Evolutionary conservation across 257 asterid genomes (phyloP), one percentile per base, ranked within the genome.

Genomic region (Thymus mandschuricus): DNA sequence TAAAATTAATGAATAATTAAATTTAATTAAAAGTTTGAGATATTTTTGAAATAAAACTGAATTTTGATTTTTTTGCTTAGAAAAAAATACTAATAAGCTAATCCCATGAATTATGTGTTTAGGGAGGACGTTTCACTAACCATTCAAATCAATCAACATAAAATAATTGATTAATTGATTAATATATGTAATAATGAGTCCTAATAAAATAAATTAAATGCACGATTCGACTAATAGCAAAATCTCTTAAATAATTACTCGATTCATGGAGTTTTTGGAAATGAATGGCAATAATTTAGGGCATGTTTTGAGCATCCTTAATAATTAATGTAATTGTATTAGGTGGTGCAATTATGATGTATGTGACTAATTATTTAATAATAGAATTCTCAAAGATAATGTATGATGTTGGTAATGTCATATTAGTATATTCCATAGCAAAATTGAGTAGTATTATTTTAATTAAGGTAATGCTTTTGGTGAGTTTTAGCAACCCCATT

Each of bases 281-380:
- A 30, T 49, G 10, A 49, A 30, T 49, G 10, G 30, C 45, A 60
- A 49, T 60, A 35, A 60, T 50, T 50, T 49, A 49, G 54, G 43
- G 40, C 57, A 48, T 54, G 34, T 64, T 55, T 64, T 41, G 71
- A 34, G 69, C 15, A 49, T 49, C 10, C 61, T 43, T 59, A 51
- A 21, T 21, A 21, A 21, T 21, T 21, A 21, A 21, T 21, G 21
- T 21, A 21, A 21, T 21, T 21, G 21, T 21, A 63, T 29, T 50
- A 9, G 69, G 44, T 62, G 52, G 30, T 52, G 33, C 11, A 7
- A 54, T 38, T 68, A 54, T 40, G 54, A 55, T 52, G 58, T 52
- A 4, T 35, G 43, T 27, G 58, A 68, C 13, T 54, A 40, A 38
- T 54, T 52, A 10, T 27, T 27, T 3, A 1, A 38, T 34, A 35